phyloP scores from a whole-genome alignment of 2,329 filamentous ascomycete genomes.

The Diplodia scrobiculata region DNA sequence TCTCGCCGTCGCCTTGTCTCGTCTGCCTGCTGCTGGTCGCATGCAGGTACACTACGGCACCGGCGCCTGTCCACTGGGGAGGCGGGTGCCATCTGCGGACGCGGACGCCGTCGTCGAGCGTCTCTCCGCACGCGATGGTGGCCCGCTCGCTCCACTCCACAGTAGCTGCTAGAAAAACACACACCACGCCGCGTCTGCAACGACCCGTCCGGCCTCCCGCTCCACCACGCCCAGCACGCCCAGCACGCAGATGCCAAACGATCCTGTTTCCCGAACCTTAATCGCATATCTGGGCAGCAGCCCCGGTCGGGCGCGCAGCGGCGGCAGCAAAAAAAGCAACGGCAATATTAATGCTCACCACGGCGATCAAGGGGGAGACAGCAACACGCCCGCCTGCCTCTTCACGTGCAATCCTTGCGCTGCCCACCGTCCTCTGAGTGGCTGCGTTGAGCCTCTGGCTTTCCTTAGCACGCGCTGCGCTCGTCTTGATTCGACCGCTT shows the following conservation, averaged over 20 bases:
- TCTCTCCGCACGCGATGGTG: slow-evolving; percentile 19
- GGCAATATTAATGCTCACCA: not conserved
- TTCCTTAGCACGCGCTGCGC: slow-evolving; percentile 1
- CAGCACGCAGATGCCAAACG: slow-evolving; percentile 19
- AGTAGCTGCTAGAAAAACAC: not conserved
- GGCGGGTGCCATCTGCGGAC: not conserved
- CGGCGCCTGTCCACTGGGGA: slow-evolving; percentile 11
- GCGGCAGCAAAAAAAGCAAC: slow-evolving; percentile 23
- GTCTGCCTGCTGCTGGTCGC: slow-evolving; percentile 5
- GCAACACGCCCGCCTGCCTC: not conserved
- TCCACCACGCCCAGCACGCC: slow-evolving; percentile 10
- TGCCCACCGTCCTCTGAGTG: not conserved
- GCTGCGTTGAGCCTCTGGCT: slow-evolving; percentile 17
- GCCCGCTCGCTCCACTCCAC: slow-evolving; percentile 4
- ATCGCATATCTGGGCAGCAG: not conserved
- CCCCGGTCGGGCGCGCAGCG: not conserved
- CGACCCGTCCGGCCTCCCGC: not conserved
- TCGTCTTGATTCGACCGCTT: slow-evolving; percentile 4
- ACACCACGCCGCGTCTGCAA: not conserved
- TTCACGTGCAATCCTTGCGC: slow-evolving; percentile 3
- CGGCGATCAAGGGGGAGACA: slow-evolving; percentile 20
- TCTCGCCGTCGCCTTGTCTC: not conserved
- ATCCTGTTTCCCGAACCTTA: slow-evolving; percentile 25
- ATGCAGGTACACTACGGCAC: slow-evolving; percentile 23
- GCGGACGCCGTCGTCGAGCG: not conserved